These are phyloP conservation scores for Xylaria nigripes DNA, from an alignment of 495 filamentous ascomycete genomes.

Conservation along the genomic window DNA sequence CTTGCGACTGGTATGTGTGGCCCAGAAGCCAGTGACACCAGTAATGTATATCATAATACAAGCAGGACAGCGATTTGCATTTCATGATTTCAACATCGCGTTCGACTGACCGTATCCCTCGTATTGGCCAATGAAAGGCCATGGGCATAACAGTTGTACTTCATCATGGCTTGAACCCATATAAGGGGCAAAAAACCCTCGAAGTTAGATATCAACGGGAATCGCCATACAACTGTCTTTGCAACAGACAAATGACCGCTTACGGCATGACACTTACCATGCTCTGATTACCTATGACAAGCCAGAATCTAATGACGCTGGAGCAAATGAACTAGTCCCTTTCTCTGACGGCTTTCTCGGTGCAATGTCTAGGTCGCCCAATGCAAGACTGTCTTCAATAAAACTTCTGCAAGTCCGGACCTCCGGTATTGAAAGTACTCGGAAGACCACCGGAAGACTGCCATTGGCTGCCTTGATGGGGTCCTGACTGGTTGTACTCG, in stretches of 20 bases:
- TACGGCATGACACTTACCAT: background rate
- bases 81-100: no score
- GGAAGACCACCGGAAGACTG: slow-evolving; percentile 5
- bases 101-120: background rate
- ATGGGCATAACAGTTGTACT: background rate
- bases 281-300: background rate
- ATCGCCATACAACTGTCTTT: background rate
- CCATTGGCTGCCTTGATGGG: slow-evolving; percentile 21
- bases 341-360: background rate
- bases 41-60: no score
- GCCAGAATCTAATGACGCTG: background rate
- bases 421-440: slow-evolving; percentile 11
- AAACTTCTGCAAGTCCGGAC: slow-evolving; percentile 21
- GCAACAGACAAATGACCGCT: background rate
- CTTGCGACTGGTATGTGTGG: background rate
- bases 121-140: background rate
- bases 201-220: background rate
- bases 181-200: background rate
- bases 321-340: background rate
- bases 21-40: no score
- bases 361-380: background rate
- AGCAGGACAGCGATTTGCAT: no score
- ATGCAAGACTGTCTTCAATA: slow-evolving; percentile 5
- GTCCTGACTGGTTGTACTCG: slow-evolving; percentile 18
- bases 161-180: background rate